phyloP scores from a whole-genome alignment of 495 filamentous ascomycete genomes.

The Penicillium canescens region DNA sequence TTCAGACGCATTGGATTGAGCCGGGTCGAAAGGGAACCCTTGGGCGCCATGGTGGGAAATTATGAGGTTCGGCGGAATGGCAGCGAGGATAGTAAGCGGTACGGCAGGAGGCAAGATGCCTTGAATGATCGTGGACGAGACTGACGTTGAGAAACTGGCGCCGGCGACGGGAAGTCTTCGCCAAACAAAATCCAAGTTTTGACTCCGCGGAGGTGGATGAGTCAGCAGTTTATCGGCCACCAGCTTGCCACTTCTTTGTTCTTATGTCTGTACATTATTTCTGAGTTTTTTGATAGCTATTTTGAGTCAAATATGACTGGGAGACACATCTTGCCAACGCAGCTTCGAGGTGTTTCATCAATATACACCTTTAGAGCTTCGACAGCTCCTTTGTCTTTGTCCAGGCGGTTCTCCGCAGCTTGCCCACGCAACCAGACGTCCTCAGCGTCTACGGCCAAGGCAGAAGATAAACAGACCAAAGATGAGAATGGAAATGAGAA shows the following conservation, averaged over 20 bases:
- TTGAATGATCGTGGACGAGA: conserved; percentile 17
- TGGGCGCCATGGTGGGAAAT: conserved; percentile 49
- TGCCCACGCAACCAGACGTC: conserved; percentile 22
- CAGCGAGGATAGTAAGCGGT: conserved; percentile 19
- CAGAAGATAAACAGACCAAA: conserved; percentile 10
- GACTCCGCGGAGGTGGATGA: conserved; percentile 46
- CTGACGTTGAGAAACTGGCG: conserved; percentile 14
- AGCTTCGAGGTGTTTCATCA: conserved; percentile 14
- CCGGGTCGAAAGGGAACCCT: conserved; percentile 43
- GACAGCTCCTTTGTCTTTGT: conserved; percentile 13
- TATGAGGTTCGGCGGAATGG: conserved; percentile 31
- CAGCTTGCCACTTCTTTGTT: conserved; percentile 4
- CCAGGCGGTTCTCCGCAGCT: conserved; percentile 22
- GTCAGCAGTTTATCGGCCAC: conserved; percentile 19
- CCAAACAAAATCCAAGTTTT: conserved; percentile 31
- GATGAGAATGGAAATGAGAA: conserved; percentile 16
- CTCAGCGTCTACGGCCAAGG: conserved; percentile 14
- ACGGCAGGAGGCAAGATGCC: conserved; percentile 8
- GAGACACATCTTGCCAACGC: conserved; percentile 16
- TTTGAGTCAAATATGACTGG: conserved; percentile 23
- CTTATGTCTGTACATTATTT: conserved; percentile 1
- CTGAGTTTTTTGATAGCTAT: background rate
- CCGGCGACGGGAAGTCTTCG: conserved; percentile 10
- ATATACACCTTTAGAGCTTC: conserved; percentile 13
- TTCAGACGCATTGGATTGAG: conserved; percentile 76